Evolutionary conservation across 2,329 filamentous ascomycete species (phyloP).

Genomic region (Aspergillus piperis): DNA sequence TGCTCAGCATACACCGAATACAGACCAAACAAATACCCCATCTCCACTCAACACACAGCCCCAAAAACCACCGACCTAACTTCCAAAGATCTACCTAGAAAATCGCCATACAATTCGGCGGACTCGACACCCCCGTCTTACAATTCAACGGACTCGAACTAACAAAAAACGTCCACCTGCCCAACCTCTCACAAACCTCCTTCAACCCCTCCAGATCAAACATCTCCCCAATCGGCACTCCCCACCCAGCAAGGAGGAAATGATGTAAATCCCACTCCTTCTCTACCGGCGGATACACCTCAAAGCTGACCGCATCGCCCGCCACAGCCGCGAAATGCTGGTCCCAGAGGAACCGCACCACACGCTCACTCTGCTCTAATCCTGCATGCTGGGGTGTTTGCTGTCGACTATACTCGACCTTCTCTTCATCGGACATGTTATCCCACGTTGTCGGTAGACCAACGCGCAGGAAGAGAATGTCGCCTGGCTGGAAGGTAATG

Average conservation of each 20-base stretch:
- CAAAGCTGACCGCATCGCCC: slow-evolving; percentile 61
- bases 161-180: slow-evolving; percentile 42
- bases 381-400: slow-evolving; percentile 36
- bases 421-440: slow-evolving; percentile 31
- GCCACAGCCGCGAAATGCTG: slow-evolving; percentile 60
- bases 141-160: slow-evolving; percentile 43
- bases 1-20: no score
- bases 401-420: slow-evolving; percentile 34
- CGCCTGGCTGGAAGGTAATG: slow-evolving; percentile 38
- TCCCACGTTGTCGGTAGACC: slow-evolving; percentile 39
- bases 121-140: slow-evolving; percentile 42
- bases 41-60: no score
- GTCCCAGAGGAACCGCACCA: slow-evolving; percentile 62
- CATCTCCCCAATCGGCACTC: slow-evolving; percentile 43
- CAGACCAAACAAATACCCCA: no score
- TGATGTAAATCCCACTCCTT: slow-evolving; percentile 41
- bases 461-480: slow-evolving; percentile 44
- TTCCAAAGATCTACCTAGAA: slow-evolving; percentile 28
- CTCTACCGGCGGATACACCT: slow-evolving; percentile 49
- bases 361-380: slow-evolving; percentile 42
- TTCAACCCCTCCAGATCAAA: slow-evolving; percentile 43
- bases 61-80: no score
- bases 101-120: slow-evolving; percentile 47
- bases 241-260: slow-evolving; percentile 40
- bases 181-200: slow-evolving; percentile 33